Base-by-base conservation (phyloP, 208 protist species). In the Willaertia magna region DNA sequence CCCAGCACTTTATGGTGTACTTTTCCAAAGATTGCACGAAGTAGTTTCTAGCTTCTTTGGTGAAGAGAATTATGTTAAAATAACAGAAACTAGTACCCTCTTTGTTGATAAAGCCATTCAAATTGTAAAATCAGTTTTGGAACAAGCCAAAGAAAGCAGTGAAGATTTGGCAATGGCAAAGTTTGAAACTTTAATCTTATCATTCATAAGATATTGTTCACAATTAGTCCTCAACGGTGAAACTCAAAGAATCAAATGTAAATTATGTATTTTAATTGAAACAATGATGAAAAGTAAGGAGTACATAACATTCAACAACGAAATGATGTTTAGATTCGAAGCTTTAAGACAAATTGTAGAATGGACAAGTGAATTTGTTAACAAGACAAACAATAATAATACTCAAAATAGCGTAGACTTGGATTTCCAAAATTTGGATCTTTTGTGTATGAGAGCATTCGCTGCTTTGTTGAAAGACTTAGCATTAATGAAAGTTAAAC, bases 311-410 rank as follows among this genome's bases (percentile, higher is more conserved):
- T 74, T 55, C 39, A 47, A 26, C 22, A 55, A 55, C 42, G 78
- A 83, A 42, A 81, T 81, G 20, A 40, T 30, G 26, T 83, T 83
- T 26, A 48, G 47, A 83, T 83, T 55, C 26, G 16, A 83, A 39
- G 20, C 43, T 20, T 83, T 83, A n/a, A 30, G 30, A 55, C 12
- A 49, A 20, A 55, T 83, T 43, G 16, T 3, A 1, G 78, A 83
- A 83, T 83, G 78, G 78, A 83, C 46, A 4, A 55, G 46, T 42
- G 78, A 83, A 18, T 83, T 83, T n/a, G 78, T 26, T 12, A 30
- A 18, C 18, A 83, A 83, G 34, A 55, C 11, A n/a, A 39, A 34
- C 0, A 42, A n/a, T 30, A 79, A 22, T 47, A 39, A 16, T 46
- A 47, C 34, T 30, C 46, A 6, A 42, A n/a, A 9, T 2, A 42